Percentiles rank a stretch among this genome's conserved stretches.
Conservation (phyloP, 176 grass and related monocot genomes). For the Juncus inflexus region DNA sequence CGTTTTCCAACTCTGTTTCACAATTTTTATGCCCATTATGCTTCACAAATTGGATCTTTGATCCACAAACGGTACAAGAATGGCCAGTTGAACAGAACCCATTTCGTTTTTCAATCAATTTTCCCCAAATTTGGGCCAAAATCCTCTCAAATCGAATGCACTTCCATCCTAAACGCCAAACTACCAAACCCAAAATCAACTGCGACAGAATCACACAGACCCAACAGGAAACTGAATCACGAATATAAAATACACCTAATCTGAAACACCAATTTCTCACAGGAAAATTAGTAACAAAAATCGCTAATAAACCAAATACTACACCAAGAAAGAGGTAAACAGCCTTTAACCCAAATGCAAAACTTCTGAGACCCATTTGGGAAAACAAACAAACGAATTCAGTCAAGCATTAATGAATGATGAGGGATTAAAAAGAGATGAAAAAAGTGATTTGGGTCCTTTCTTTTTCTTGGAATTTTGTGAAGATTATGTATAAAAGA, state of each 20-base stretch:
- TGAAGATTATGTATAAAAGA: too few relatives aligned
- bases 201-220: conserved; percentile 25
- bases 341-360: neutral
- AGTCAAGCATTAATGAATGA: conserved; percentile 10
- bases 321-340: conserved; percentile 45
- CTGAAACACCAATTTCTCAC: neutral
- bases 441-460: neutral
- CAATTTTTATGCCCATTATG: neutral
- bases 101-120: conserved; percentile 21
- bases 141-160: conserved; percentile 38
- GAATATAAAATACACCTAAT: conserved; percentile 25
- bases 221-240: conserved; percentile 16
- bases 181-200: conserved; percentile 24
- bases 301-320: conserved; percentile 36
- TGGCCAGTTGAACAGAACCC: conserved; percentile 28
- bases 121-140: conserved; percentile 16
- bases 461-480: too few relatives aligned
- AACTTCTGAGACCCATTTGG: conserved; percentile 11
- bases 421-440: neutral
- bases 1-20: conserved; percentile 28
- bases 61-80: conserved; percentile 51
- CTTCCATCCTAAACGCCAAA: conserved; percentile 41
- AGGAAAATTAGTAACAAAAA: conserved; percentile 25
- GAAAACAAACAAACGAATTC: conserved; percentile 9
- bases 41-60: conserved; percentile 43